These are phyloP conservation scores for Ophioceras dolichostomum DNA, from an alignment of 2,329 filamentous ascomycete genomes.

Conservation along the genomic window DNA sequence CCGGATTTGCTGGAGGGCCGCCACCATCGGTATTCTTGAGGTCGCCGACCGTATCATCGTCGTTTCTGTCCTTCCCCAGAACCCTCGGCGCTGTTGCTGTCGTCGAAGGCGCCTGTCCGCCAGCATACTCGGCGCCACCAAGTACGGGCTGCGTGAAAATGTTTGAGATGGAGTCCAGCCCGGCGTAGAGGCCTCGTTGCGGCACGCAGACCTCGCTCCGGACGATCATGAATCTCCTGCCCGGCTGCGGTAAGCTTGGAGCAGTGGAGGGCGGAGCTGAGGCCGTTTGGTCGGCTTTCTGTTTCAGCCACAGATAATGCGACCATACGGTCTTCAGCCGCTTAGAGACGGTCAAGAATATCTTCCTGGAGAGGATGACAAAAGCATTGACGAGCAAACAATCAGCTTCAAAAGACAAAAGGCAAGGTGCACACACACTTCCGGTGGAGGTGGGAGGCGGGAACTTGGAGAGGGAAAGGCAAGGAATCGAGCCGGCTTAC, in stretches of 20 bases:
- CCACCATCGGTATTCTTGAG: conserved; percentile 14
- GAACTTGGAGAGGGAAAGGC: background rate
- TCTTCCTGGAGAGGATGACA: no score
- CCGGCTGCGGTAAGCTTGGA: conserved; percentile 75
- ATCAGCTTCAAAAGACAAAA: conserved; percentile 14
- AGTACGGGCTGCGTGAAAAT: no score
- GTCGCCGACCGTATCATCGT: conserved; percentile 2
- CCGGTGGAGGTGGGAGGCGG: no score
- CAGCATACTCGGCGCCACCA: no score
- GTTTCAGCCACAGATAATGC: conserved; percentile 65
- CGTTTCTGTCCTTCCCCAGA: background rate
- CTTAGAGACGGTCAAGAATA: conserved; percentile 54
- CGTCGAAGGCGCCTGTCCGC: no score
- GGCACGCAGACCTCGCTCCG: conserved; percentile 53
- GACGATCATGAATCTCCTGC: conserved; percentile 79
- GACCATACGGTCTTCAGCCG: conserved; percentile 65
- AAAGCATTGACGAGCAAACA: no score
- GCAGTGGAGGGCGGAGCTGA: conserved; percentile 56
- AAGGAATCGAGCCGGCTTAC: conserved; percentile 34
- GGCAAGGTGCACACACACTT: no score
- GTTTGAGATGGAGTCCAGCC: conserved; percentile 5
- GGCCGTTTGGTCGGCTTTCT: conserved; percentile 45
- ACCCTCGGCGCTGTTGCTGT: background rate
- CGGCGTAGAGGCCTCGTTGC: conserved; percentile 28
- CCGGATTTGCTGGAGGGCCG: no score